Conservation (phyloP, 306 rosid species). For the Cucurbita maxima region DNA sequence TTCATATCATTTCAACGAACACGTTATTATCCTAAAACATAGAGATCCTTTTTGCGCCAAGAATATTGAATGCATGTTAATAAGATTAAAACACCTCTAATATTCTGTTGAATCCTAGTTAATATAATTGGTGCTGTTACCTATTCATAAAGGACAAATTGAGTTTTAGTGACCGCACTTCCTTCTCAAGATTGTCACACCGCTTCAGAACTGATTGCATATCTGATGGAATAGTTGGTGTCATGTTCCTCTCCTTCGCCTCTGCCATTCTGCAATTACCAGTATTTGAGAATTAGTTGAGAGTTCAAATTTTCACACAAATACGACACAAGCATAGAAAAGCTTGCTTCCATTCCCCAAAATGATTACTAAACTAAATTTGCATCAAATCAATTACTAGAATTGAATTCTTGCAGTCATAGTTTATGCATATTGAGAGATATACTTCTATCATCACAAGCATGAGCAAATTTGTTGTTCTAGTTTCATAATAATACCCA, state of each 20-base stretch:
- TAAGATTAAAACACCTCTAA: background rate
- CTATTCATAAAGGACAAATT: slow-evolving; percentile 92
- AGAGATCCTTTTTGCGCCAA: background rate
- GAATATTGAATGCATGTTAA: background rate
- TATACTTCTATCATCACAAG: background rate
- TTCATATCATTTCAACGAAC: background rate
- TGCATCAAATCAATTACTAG: background rate
- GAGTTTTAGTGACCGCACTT: slow-evolving; percentile 78
- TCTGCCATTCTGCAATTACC: slow-evolving; percentile 75
- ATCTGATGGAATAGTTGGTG: slow-evolving; percentile 73
- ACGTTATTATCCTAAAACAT: background rate
- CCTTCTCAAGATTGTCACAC: slow-evolving; percentile 89
- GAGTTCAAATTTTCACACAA: background rate
- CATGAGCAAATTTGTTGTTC: background rate
- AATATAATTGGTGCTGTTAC: slow-evolving; percentile 19
- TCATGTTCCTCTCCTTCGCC: slow-evolving; percentile 78
- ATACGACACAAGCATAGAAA: background rate
- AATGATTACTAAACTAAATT: background rate
- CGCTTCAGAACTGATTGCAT: slow-evolving; percentile 74
- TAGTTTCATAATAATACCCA: background rate
- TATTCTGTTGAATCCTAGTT: background rate
- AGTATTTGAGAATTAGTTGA: background rate
- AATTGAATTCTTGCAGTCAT: background rate
- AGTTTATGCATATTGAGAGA: background rate
- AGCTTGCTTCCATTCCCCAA: background rate